Conservation (phyloP, 352 stramenopile genomes). For the Pythium scleroteichum region DNA sequence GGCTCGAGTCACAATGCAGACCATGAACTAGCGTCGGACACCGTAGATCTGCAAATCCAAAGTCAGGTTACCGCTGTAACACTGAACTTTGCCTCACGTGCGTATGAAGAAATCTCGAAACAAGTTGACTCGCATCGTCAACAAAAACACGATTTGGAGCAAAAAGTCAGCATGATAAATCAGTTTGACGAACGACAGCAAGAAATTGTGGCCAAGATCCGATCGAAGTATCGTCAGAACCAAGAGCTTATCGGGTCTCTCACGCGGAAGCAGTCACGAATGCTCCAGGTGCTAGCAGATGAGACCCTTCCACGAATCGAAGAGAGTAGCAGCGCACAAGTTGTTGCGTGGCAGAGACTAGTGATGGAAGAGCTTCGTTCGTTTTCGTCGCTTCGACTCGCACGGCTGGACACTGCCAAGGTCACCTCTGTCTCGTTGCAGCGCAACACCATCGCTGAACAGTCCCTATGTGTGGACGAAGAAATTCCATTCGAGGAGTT, state of each 20-base stretch:
- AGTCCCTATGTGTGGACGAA: conserved; percentile 5
- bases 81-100: conserved; percentile 19
- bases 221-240: conserved; percentile 33
- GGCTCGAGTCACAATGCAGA: neutral
- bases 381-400: conserved; percentile 27
- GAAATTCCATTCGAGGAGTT: conserved; percentile 35
- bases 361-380: conserved; percentile 34
- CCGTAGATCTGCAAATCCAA: conserved; percentile 36
- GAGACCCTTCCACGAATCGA: conserved; percentile 11
- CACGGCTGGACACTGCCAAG: conserved; percentile 20
- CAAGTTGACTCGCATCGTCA: conserved; percentile 26
- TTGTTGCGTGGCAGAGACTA: conserved; percentile 23
- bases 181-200: conserved; percentile 44
- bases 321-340: conserved; percentile 7
- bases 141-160: conserved; percentile 39
- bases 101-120: conserved; percentile 23
- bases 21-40: conserved; percentile 16
- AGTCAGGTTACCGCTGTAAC: conserved; percentile 27
- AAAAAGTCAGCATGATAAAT: conserved; percentile 45
- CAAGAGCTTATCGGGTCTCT: conserved; percentile 27
- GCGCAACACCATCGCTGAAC: neutral
- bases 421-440: conserved; percentile 6
- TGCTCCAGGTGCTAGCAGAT: conserved; percentile 18
- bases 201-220: conserved; percentile 37
- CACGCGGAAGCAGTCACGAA: conserved; percentile 27